Evolutionary conservation across 805 yeast genomes (phyloP), one percentile per base, ranked within the genome.

Genomic region (Monosporozyma aquatica): DNA sequence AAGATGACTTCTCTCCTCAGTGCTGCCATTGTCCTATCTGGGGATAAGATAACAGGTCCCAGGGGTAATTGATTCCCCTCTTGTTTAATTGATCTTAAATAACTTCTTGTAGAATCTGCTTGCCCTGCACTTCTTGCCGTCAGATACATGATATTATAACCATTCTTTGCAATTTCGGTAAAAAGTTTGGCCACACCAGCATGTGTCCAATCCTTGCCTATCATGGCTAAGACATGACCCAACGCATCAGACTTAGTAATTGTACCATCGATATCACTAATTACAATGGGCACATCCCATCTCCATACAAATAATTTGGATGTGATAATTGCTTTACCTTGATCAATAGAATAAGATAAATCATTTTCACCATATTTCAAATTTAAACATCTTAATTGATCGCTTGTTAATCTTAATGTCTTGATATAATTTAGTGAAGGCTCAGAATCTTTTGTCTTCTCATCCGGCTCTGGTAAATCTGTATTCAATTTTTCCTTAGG

Each of bases 171-270:
- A 47, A 92, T 92, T 59, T 92, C 98, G n/a, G 77, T 78, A 58
- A 89, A 92, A 43, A 92, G 66, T 55, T 80, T 80, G 2, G 97
- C 95, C 32, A 92, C 98, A 25, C 98, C 98, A 2, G 79, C 76
- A 60, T 92, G 98, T 0, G 98, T 92, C 98, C 98, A 92, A 66
- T 92, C 98, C 52, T 87, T 76, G 4, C 98, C 98, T 28, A 92
- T 69, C 78, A 90, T 79, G 14, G 92, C 87, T 61, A 92, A 69
- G 2, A 92, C 90, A 63, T 92, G 98, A 3, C 98, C 98, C 54
- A 92, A 68, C 0, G 98, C 98, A 66, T 92, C 98, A 1, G 97
- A 87, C 62, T 87, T 89, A 14, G 98, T 92, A 50, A 92, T 92
- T 1, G 98, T 92, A 14, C 98, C 98, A 61, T 92, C 98, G 45